Percentiles rank a stretch among this genome's conserved stretches.
phyloP scores from a whole-genome alignment of 2,329 filamentous ascomycete genomes.

The Talaromyces verruculosus region DNA sequence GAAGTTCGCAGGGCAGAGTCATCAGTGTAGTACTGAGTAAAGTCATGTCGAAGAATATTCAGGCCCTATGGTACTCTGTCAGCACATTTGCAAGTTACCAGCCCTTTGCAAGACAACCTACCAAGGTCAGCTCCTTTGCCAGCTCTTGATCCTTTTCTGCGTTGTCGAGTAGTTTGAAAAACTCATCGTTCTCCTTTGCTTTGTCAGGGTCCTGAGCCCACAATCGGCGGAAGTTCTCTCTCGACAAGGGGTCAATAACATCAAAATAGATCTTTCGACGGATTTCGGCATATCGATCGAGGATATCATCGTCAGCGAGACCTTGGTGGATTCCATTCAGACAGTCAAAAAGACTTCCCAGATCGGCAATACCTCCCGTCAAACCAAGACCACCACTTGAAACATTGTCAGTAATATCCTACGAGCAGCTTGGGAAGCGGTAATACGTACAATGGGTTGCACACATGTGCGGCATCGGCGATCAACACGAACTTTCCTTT shows the following conservation, averaged over 20 bases:
- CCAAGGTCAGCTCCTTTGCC: background rate
- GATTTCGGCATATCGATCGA: slow-evolving; percentile 46
- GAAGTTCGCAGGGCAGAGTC: background rate
- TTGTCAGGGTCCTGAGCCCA: slow-evolving; percentile 37
- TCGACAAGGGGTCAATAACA: slow-evolving; percentile 43
- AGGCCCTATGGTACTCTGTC: slow-evolving; percentile 27
- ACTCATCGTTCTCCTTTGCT: slow-evolving; percentile 40
- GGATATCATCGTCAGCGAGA: slow-evolving; percentile 41
- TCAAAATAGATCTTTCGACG: slow-evolving; percentile 42
- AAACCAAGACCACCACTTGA: slow-evolving; percentile 60
- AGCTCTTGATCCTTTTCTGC: background rate
- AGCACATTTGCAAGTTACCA: background rate
- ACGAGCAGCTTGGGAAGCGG: background rate
- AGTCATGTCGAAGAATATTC: slow-evolving; percentile 35
- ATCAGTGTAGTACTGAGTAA: slow-evolving; percentile 33
- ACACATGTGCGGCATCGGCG: slow-evolving; percentile 63
- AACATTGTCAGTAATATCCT: slow-evolving; percentile 1
- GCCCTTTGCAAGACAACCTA: background rate
- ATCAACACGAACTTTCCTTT: slow-evolving; percentile 58
- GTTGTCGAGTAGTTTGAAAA: slow-evolving; percentile 27
- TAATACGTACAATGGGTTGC: slow-evolving; percentile 40
- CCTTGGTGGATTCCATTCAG: slow-evolving; percentile 48
- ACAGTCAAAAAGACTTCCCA: slow-evolving; percentile 62
- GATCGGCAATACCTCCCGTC: slow-evolving; percentile 64
- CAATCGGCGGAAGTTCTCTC: slow-evolving; percentile 44